A percentile compares a stretch with the other conserved stretches of the same genome.
These are phyloP conservation scores for Scortechinia acanthostroma DNA, from an alignment of 2,329 filamentous ascomycete genomes.

Conservation along the genomic window DNA sequence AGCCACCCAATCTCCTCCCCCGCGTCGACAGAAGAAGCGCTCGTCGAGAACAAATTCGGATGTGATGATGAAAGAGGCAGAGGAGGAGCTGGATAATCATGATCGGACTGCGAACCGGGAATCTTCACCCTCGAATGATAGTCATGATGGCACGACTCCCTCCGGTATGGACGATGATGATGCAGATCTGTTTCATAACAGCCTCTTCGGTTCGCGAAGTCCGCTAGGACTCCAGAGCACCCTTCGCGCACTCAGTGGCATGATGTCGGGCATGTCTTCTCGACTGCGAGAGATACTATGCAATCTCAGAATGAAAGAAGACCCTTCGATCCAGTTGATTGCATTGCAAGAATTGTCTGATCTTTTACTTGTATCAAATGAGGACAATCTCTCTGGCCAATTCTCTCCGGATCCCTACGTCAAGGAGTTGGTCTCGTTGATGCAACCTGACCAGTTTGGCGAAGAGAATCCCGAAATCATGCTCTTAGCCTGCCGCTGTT, in stretches of 20 bases:
- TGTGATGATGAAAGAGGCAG: not conserved
- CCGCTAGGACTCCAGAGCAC: slow-evolving; percentile 61
- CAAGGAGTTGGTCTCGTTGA: slow-evolving; percentile 83
- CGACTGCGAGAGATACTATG: slow-evolving; percentile 72
- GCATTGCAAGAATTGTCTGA: slow-evolving; percentile 90
- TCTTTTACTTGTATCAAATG: slow-evolving; percentile 85
- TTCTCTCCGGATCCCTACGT: slow-evolving; percentile 92
- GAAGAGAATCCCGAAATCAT: slow-evolving; percentile 95
- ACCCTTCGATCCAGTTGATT: slow-evolving; percentile 80
- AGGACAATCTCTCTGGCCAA: slow-evolving; percentile 90
- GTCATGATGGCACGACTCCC: slow-evolving; percentile 46
- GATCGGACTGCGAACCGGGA: slow-evolving; percentile 20
- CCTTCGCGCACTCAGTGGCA: slow-evolving; percentile 78
- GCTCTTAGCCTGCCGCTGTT: slow-evolving; percentile 88
- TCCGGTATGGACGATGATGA: slow-evolving; percentile 55
- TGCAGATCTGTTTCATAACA: slow-evolving; percentile 47
- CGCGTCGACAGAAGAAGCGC: slow-evolving; percentile 2
- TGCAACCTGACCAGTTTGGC: slow-evolving; percentile 52
- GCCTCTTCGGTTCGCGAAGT: slow-evolving; percentile 61
- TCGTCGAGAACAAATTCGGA: not conserved
- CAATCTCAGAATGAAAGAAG: slow-evolving; percentile 75
- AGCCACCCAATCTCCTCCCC: not conserved
- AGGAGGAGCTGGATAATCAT: not conserved
- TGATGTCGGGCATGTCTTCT: slow-evolving; percentile 79
- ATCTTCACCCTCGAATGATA: slow-evolving; percentile 26